Percentiles rank a stretch among this genome's conserved stretches.
Conservation (phyloP, 2,329 filamentous ascomycete species). For the Chrysoporthe deuterocubensis region DNA sequence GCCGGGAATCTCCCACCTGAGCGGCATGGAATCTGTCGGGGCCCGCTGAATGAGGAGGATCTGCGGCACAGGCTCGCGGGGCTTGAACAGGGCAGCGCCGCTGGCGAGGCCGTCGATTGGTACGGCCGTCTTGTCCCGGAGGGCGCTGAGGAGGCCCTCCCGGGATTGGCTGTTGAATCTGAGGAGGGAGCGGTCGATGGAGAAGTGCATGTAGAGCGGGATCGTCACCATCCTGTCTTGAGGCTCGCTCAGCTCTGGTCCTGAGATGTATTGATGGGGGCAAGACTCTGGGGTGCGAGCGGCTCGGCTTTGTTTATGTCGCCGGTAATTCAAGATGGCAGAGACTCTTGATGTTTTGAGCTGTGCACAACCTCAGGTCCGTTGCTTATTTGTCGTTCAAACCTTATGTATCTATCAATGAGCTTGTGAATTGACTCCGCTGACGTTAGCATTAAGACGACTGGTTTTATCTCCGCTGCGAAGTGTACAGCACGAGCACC, state of each 20-base stretch:
- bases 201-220: slow-evolving; percentile 29
- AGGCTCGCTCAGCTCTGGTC: background rate
- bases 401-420: too few species aligned
- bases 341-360: too few species aligned
- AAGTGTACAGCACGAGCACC: too few species aligned
- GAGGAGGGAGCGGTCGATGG: slow-evolving; percentile 30
- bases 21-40: slow-evolving; percentile 43
- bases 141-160: slow-evolving; percentile 30
- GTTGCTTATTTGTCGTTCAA: too few species aligned
- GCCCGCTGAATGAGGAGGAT: slow-evolving; percentile 47
- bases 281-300: background rate
- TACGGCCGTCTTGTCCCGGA: slow-evolving; percentile 17
- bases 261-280: background rate
- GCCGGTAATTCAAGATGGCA: too few species aligned
- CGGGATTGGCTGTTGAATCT: slow-evolving; percentile 30
- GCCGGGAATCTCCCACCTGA: slow-evolving; percentile 48
- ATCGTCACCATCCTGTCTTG: background rate
- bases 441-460: too few species aligned
- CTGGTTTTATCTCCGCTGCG: too few species aligned
- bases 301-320: too few species aligned
- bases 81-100: slow-evolving; percentile 37
- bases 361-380: too few species aligned
- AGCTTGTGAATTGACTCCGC: too few species aligned
- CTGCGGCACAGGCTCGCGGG: slow-evolving; percentile 16
- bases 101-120: slow-evolving; percentile 33